phyloP scores from a whole-genome alignment of 306 rosid genomes.

The Cicer judaicum region DNA sequence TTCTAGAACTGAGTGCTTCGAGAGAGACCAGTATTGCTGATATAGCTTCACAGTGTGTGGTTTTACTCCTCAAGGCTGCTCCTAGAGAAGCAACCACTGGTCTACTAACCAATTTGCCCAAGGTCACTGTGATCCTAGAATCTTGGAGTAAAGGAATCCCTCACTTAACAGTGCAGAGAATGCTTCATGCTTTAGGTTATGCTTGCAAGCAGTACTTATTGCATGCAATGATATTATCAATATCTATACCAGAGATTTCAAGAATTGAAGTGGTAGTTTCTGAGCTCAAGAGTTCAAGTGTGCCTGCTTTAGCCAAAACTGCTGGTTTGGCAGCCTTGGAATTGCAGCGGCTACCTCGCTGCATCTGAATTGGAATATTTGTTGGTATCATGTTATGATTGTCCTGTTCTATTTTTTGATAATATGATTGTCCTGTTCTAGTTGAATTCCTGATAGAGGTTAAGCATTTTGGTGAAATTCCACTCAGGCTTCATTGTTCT shows the following conservation, averaged over 20 bases:
- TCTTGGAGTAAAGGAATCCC: constrained; percentile 67
- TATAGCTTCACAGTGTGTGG: constrained; percentile 81
- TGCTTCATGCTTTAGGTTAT: constrained; percentile 81
- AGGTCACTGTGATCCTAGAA: constrained; percentile 72
- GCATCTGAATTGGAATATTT: constrained; percentile 62
- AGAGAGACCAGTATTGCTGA: constrained; percentile 63
- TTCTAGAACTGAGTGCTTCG: constrained; percentile 73
- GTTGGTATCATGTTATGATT: constrained; percentile 40
- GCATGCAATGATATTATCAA: constrained; percentile 89
- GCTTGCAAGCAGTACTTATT: constrained; percentile 83
- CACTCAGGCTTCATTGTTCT: constrained; percentile 49
- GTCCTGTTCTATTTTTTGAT: background rate
- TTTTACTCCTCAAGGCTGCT: constrained; percentile 81
- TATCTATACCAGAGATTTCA: constrained; percentile 76
- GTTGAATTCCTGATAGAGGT: constrained; percentile 36
- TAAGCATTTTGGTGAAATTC: constrained; percentile 50
- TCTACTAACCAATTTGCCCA: constrained; percentile 82
- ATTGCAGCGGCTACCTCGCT: constrained; percentile 94
- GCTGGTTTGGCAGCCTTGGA: constrained; percentile 79
- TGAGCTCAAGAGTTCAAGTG: constrained; percentile 77
- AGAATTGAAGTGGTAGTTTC: constrained; percentile 73
- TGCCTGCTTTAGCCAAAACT: constrained; percentile 63
- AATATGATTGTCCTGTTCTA: constrained; percentile 27
- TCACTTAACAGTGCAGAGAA: constrained; percentile 64
- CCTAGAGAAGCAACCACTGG: constrained; percentile 95